These are phyloP conservation scores for Tuber indicum DNA, from an alignment of 495 filamentous ascomycete species.

Conservation along the genomic window DNA sequence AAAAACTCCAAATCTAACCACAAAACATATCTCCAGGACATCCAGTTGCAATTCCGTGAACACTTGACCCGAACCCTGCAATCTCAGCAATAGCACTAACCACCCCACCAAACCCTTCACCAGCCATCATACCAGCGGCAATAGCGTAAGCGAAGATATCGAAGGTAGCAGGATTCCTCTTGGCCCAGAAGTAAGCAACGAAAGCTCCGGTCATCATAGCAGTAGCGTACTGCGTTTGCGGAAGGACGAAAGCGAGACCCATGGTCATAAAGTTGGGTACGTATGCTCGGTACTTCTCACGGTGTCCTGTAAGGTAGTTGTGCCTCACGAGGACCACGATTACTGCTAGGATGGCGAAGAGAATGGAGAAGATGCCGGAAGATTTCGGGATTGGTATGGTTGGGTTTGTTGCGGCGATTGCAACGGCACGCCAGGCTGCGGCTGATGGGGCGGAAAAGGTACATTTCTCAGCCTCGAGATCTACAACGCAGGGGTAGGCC, in stretches of 20 bases:
- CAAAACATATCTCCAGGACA: constrained; percentile 48
- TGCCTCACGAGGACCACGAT: constrained; percentile 52
- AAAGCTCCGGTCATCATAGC: constrained; percentile 57
- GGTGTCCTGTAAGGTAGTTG: constrained; percentile 51
- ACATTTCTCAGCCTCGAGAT: constrained; percentile 46
- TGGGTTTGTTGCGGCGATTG: constrained; percentile 58
- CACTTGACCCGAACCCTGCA: constrained; percentile 47
- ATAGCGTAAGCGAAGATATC: constrained; percentile 61
- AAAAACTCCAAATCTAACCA: constrained; percentile 20
- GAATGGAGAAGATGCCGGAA: constrained; percentile 46
- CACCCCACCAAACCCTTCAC: constrained; percentile 62
- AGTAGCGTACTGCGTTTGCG: constrained; percentile 51
- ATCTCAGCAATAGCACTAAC: constrained; percentile 54
- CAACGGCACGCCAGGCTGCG: constrained; percentile 59
- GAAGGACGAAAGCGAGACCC: constrained; percentile 59
- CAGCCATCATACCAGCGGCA: constrained; percentile 62
- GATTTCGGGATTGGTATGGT: constrained; percentile 52
- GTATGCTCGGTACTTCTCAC: constrained; percentile 54
- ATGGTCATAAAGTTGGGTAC: constrained; percentile 64
- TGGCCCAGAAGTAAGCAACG: constrained; percentile 54
- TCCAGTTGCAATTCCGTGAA: constrained; percentile 48
- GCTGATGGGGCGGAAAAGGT: constrained; percentile 57
- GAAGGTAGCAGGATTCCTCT: constrained; percentile 51
- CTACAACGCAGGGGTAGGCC: constrained; percentile 61
- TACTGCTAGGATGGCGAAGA: constrained; percentile 43